These are phyloP conservation scores for Fusarium euwallaceae DNA, from an alignment of 2,329 filamentous ascomycete genomes.

Conservation along the genomic window DNA sequence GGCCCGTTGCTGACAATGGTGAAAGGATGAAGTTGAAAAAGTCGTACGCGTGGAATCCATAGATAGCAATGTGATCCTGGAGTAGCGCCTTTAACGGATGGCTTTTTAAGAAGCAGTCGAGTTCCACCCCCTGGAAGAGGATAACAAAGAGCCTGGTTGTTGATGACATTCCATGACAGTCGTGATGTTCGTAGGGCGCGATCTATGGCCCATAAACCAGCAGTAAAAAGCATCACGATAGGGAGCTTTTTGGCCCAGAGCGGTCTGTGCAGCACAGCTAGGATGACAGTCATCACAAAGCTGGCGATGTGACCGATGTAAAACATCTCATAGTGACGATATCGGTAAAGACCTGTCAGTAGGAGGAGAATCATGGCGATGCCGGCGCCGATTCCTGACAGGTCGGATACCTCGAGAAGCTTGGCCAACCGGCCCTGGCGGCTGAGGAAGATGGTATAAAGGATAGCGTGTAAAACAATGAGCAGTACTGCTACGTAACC, in stretches of 20 bases:
- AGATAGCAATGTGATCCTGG: not conserved
- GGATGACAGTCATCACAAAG: not conserved
- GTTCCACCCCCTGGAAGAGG: not conserved
- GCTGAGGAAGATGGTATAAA: not conserved
- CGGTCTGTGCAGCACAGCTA: not conserved
- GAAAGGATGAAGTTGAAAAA: not conserved
- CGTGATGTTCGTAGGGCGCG: not conserved
- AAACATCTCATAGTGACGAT: not conserved
- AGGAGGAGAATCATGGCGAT: not conserved
- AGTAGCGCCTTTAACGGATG: not conserved
- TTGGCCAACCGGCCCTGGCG: not conserved
- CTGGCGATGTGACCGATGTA: not conserved
- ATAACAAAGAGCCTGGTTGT: not conserved
- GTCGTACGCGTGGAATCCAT: not conserved
- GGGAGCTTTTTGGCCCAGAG: not conserved
- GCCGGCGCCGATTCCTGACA: not conserved
- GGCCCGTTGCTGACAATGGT: not conserved
- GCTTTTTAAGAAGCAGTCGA: not conserved
- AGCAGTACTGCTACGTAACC: not conserved
- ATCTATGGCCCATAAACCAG: not conserved
- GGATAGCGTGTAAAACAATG: not conserved
- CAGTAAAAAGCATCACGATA: not conserved
- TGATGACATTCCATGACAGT: not conserved
- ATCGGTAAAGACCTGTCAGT: not conserved
- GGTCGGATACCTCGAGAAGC: not conserved